Conservation (phyloP, 2,329 filamentous ascomycete genomes). For the Aspergillus fumigatus region DNA sequence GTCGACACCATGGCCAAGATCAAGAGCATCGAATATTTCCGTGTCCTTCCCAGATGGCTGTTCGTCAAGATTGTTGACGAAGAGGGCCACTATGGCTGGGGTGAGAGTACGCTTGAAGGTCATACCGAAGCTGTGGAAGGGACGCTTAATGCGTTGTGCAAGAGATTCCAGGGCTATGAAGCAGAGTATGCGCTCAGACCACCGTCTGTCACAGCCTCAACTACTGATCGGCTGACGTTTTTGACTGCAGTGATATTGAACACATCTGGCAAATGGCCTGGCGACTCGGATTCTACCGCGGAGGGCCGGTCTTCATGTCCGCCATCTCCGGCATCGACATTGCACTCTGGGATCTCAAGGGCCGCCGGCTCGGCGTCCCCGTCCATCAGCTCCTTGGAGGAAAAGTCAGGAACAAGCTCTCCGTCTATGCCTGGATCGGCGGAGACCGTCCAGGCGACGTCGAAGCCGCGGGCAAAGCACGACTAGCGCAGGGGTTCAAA, state of each 20-base stretch:
- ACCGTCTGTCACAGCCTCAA: neutral
- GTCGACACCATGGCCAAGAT: slow-evolving; percentile 55
- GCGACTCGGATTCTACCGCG: slow-evolving; percentile 69
- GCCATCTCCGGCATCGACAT: slow-evolving; percentile 75
- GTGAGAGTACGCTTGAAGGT: slow-evolving; percentile 69
- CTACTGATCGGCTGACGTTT: neutral
- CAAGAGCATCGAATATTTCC: slow-evolving; percentile 65
- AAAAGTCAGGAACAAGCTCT: slow-evolving; percentile 63
- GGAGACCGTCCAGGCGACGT: slow-evolving; percentile 67
- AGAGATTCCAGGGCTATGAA: slow-evolving; percentile 61
- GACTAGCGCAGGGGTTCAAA: slow-evolving; percentile 38
- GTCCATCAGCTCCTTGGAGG: slow-evolving; percentile 71
- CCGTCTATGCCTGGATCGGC: slow-evolving; percentile 75
- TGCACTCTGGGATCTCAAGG: slow-evolving; percentile 74
- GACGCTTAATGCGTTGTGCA: slow-evolving; percentile 62
- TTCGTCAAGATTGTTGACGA: slow-evolving; percentile 73
- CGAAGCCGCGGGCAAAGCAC: slow-evolving; percentile 52
- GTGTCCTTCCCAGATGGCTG: slow-evolving; percentile 69
- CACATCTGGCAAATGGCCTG: slow-evolving; percentile 74
- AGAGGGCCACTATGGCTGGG: slow-evolving; percentile 63
- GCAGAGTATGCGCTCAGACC: slow-evolving; percentile 55
- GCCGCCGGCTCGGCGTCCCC: slow-evolving; percentile 59
- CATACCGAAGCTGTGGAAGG: slow-evolving; percentile 71
- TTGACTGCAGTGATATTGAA: slow-evolving; percentile 61
- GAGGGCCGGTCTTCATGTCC: slow-evolving; percentile 76